phyloP scores from a whole-genome alignment of 2,329 filamentous ascomycete genomes.

The Fusarium decemcellulare region DNA sequence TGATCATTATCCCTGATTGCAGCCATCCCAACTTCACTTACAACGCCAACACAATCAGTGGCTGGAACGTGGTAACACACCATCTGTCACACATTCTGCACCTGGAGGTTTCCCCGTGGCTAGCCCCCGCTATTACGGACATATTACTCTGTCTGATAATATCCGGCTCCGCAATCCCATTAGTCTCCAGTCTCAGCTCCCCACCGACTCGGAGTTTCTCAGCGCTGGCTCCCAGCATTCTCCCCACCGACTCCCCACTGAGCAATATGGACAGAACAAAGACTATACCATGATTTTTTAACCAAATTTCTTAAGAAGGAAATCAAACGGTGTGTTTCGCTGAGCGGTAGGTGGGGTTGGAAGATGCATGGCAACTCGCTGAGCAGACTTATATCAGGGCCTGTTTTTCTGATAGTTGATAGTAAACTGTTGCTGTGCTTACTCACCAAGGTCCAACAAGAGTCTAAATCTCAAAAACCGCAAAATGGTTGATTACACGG shows the following conservation, averaged over 20 bases:
- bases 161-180: background rate
- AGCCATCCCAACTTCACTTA: background rate
- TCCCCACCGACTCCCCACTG: conserved; percentile 13
- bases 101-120: background rate
- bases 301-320: background rate
- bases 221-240: background rate
- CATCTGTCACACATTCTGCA: background rate
- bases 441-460: background rate
- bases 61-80: background rate
- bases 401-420: conserved; percentile 1
- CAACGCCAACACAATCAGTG: background rate
- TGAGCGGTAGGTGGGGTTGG: conserved; percentile 3
- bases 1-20: background rate
- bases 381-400: conserved; percentile 3
- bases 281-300: background rate
- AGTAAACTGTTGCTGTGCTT: background rate
- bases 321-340: background rate
- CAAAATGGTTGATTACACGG: conserved; percentile 8
- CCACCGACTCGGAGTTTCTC: background rate
- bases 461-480: background rate
- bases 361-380: background rate
- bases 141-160: background rate
- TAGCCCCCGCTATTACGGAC: background rate
- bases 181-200: background rate
- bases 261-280: background rate